These are phyloP conservation scores for Saccharomycopsis sp. DNA, from an alignment of 805 yeast species.

Conservation along the genomic window DNA sequence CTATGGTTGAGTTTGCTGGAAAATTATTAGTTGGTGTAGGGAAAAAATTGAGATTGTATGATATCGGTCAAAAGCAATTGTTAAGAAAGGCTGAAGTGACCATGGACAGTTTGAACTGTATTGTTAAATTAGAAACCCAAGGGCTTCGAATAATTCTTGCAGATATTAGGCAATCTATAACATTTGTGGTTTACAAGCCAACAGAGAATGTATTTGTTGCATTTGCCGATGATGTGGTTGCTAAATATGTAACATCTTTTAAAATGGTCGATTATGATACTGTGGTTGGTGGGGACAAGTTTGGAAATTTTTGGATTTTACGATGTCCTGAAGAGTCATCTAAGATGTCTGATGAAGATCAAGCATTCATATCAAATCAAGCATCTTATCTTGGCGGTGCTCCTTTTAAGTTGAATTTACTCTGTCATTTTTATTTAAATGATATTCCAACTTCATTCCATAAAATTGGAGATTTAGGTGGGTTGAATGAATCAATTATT, in stretches of 20 bases:
- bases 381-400: slow-evolving; percentile 40
- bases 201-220: slow-evolving; percentile 45
- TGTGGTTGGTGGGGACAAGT: slow-evolving; percentile 77
- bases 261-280: slow-evolving; percentile 67
- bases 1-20: slow-evolving; percentile 52
- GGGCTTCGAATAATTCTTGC: slow-evolving; percentile 61
- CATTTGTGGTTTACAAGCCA: slow-evolving; percentile 47
- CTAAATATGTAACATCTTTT: slow-evolving; percentile 59
- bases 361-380: slow-evolving; percentile 31
- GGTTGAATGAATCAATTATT: slow-evolving; percentile 47
- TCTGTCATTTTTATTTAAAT: slow-evolving; percentile 55
- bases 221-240: slow-evolving; percentile 61
- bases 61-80: slow-evolving; percentile 73
- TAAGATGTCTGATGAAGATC: slow-evolving; percentile 44
- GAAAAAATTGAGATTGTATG: slow-evolving; percentile 51
- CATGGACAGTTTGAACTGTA: slow-evolving; percentile 38
- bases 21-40: slow-evolving; percentile 54
- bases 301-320: slow-evolving; percentile 70
- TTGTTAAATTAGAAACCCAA: slow-evolving; percentile 47
- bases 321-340: slow-evolving; percentile 50
- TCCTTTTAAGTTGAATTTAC: slow-evolving; percentile 41
- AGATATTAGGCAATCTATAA: slow-evolving; percentile 63
- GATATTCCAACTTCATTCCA: slow-evolving; percentile 65
- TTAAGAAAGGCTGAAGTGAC: slow-evolving; percentile 53
- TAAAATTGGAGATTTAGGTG: slow-evolving; percentile 51